Evolutionary conservation across 345 rosid genomes (phyloP), one percentile per base, ranked within the genome.

Genomic region (Eucalyptus rudis): DNA sequence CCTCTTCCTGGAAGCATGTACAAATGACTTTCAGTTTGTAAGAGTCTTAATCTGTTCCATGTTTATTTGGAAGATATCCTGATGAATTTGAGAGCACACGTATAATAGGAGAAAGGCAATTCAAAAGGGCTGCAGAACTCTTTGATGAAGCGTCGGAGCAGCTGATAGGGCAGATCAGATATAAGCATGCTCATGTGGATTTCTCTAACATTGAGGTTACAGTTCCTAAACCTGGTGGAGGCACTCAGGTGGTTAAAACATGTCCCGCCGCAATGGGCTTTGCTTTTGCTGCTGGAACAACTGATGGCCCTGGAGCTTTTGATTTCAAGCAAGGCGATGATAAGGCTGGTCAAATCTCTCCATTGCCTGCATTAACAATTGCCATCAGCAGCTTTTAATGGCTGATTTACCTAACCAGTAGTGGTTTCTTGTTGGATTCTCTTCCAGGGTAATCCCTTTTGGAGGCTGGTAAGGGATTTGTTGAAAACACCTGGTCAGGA

Each of bases 31-130:
- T 19, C 43, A 76, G 27, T 36, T 36, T 76, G 83, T 76, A 36
- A 36, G 44, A 16, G 27, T 36, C 91, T 94, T 95, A 91, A 93
- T 84, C 19, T 86, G 45, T 80, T 89, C 66, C 47, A 89, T 90
- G 52, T 29, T 89, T 43, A 56, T 88, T 29, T 33, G 68, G 91
- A 93, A 98, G 99, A 95, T 76, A 64, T 79, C 97, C 98, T 66
- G 98, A 98, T 92, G 99, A 98, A 93, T 98, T 97, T 92, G 99
- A 98, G 91, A 98, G 99, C 91, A 98, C 99, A 25, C 94, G 95
- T 50, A 93, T 97, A 52, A 95, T 98, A 91, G 99, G 99, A 89
- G 99, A 98, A 92, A 96, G 99, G 88, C 99, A 98, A 92, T 95
- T 97, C 88, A 89, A 87, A 91, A 96, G 87, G 92, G 99, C 99